Evolutionary conservation across 2,329 filamentous ascomycete genomes (phyloP), one percentile per base, ranked within the genome.

Genomic region (Penicillium brevicompactum): DNA sequence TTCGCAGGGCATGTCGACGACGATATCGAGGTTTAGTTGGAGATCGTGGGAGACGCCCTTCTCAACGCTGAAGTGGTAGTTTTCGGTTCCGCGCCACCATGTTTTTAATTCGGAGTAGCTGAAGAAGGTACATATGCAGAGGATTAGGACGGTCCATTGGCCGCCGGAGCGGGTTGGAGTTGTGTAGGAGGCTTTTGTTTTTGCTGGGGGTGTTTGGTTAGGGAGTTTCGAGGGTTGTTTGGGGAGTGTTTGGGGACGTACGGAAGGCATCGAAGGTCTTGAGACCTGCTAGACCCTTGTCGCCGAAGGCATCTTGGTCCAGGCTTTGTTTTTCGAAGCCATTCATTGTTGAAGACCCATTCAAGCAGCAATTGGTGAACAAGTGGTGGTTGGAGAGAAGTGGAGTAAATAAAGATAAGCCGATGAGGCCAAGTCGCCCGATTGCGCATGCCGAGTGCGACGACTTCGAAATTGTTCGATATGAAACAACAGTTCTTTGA

Each of bases 251-350:
- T 30, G 31, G 40, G 46, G 50, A 82, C 90, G 71, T 84, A 96
- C 92, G 93, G 74, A 99, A 99, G 63, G 92, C 93, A 80, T 99
- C 94, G 76, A 99, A 99, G 56, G 93, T 92, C 75, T 87, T 88
- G 68, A 96, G 67, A 30, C 74, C 77, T 54, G 82, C 74, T 55
- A 82, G 67, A 53, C 80, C 81, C 71, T 88, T 87, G 66, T 90
- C 87, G 69, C 85, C 89, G 78, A 96, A 96, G 61, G 85, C 79
- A 73, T 89, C 88, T 67, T 96, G 92, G 69, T 92, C 83, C 65
- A 92, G 83, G 63, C 81, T 81, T 65, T 84, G 82, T 60, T 88
- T 82, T 65, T 86, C 80, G 78, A 88, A 92, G 68, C 88, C 89
- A 82, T 94, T 90, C 91, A 96, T 94, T 55, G 65, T 63, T 53